Evolutionary conservation across 345 rosid species (phyloP), one percentile per base, ranked within the genome.

Genomic region (Dimocarpus longan): DNA sequence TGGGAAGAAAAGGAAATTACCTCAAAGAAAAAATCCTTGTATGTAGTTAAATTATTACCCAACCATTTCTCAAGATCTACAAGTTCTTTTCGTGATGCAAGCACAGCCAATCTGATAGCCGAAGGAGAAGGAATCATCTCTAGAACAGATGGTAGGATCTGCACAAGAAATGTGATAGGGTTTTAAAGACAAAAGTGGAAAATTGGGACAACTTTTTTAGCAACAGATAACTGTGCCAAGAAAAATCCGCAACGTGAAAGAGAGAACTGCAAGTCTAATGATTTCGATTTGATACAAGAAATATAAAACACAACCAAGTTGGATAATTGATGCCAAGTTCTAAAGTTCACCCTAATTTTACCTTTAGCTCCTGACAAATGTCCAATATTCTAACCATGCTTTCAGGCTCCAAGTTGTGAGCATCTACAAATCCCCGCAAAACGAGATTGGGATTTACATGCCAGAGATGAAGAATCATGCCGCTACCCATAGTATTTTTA

Each of bases 61-160:
- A 93, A 86, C 99, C 99, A 96, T 81, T 85, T 87, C 77, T 96
- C 99, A 76, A 96, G 88, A 85, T 92, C 97, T 75, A 91, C 56
- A 77, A 83, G 81, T 59, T 91, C 99, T 84, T 90, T 90, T 76
- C 84, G 78, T 71, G 98, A 90, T 78, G 98, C 99, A 81, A 92
- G 88, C 66, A 92, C 92, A 39, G 98, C 97, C 81, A 96, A 84
- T 87, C 92, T 87, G 73, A 96, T 87, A 74, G 92, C 89, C 67
- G 78, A 85, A 70, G 93, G 80, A 79, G 85, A 85, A 76, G 99
- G 97, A 71, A 92, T 82, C 88, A 87, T 84, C 82, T 94, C 97
- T 79, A 96, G 80, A 39, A 94, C 95, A 62, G 80, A 75, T 66
- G 87, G 74, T 65, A 96, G 78, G 80, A 96, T 94, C 99, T 96